Base-by-base conservation (phyloP, 2,329 filamentous ascomycete genomes). In the Pseudocercospora eumusae region DNA sequence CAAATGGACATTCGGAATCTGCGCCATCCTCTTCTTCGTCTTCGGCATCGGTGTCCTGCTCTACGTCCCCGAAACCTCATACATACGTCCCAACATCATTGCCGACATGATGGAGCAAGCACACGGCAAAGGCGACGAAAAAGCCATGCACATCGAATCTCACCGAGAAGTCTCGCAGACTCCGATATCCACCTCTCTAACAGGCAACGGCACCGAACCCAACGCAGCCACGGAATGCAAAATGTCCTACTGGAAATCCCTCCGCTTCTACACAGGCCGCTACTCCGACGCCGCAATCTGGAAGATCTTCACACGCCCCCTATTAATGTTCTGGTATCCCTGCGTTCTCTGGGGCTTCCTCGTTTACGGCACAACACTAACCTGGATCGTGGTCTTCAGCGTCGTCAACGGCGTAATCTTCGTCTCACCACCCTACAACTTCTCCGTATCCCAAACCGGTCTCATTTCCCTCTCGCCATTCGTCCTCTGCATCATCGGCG, bases 401-500 rank as follows among this genome's bases (percentile, higher is more conserved):
- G 78, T 83, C 45, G 77, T 82, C 61, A 80, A 82, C 68, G 77
- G 77, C 6, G 75, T 81, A 66, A 68, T 75, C 23, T 73, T 77
- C 64, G 62, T 69, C 27, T 66, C 64, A 1, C 67, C 68, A 15
- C 72, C 73, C 0, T 77, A 75, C 65, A 82, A 81, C 73, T 83
- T 84, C 70, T 76, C 75, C 18, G 76, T 80, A 13, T 76, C 76
- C 10, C 69, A 81, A 62, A 78, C 78, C 0, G 82, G 82, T 1
- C 74, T 83, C 27, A 80, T 81, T 57, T 80, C 79, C 20, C 73
- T 84, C 25, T 81, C 81, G 0, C 79, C 81, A 0, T 80, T 83
- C 66, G 69, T 83, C 60, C 72, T 81, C 10, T 80, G 75, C 18
- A 56, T 82, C 52, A 71, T 84, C 42, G 81, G 79, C 18, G 77